Evolutionary conservation across 177 flowering plant genomes (phyloP), one percentile per base, ranked within the genome.

Genomic region (Telopea speciosissima): DNA sequence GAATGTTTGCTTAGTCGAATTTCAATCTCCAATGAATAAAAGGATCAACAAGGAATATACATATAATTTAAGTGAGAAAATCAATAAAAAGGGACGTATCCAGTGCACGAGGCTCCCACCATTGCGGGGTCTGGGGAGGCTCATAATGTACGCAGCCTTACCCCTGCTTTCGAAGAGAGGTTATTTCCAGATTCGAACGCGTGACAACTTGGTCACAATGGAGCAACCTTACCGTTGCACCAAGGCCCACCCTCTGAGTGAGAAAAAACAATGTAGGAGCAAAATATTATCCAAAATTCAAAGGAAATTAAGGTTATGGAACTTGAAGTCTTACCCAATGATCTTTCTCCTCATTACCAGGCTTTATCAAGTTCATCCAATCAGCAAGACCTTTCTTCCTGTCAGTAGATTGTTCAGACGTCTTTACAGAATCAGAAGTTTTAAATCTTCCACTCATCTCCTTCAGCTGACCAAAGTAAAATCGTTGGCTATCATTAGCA

Each of bases 401-500:
- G 63, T 92, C 98, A 2, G 72, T 42, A 68, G 82, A 40, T 73
- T 84, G 92, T 19, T 90, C 98, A 78, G 81, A 28, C 25, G 74
- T 62, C 78, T 83, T 90, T 16, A 77, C 67, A 52, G 82, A 54
- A 25, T 90, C 93, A 64, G 84, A 67, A 68, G 89, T 82, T 72
- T 75, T 82, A 67, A 68, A 84, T 71, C 89, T 81, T 65, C 88
- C 93, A 73, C 93, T 93, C 87, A 94, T 94, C 81, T 94, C 98
- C 84, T 92, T 92, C 49, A 87, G 65, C 97, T 94, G 87, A 72
- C 40, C 40, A 33, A 33, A 33, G 40, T 33, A 33, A 33, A 33
- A 3, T 1, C 2, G 8, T 17, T 61, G 67, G 44, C 45, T 3
- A 66, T 66, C 22, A 56, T 0, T 56, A 17, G 14, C 40, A 13